Evolutionary conservation across 2,329 filamentous ascomycete species (phyloP), one percentile per base, ranked within the genome.

Genomic region (Corniculantispora saksenae): DNA sequence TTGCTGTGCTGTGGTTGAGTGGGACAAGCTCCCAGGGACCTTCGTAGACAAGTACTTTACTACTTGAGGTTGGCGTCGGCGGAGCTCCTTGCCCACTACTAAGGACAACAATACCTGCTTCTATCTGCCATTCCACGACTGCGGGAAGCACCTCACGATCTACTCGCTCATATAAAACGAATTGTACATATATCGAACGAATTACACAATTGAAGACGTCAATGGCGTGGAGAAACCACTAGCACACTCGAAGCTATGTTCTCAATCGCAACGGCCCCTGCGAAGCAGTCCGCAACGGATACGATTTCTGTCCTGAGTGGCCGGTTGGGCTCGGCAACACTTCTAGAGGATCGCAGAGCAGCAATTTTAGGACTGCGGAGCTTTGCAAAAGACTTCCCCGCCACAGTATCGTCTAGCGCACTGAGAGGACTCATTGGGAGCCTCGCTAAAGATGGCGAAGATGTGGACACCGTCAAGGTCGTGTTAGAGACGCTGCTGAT

Each of bases 381-480:
- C 80, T 98, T 99, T 77, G 93, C 95, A 50, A 98, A 98, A 79
- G 89, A 96, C 67, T 98, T 94, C 72, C 96, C 95, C 45, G 96
- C 96, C 17, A 97, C 94, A 9, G 95, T 99, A 43, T 93, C 96
- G 2, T 97, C 94, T 4, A 94, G 93, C 47, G 92, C 94, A n/a
- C 81, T 99, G 56, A 87, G 94, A 68, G 92, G 91, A 64, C 83
- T 99, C 64, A 98, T 99, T 70, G 88, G 87, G 15, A 93, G 91
- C 71, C 81, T 99, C 61, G 88, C 88, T 70, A 93, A 93, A 75
- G 95, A 99, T 84, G 88, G 88, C 66, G 92, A 97, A 75, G 95
- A 99, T 84, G 91, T 97, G 65, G 95, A 99, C 77, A 99, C 96
- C 6, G 91, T 97, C 75, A 97, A 97, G 79, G 88, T 97, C 65